A percentile compares a stretch with the other conserved stretches of the same genome.
phyloP scores from a whole-genome alignment of 2,329 filamentous ascomycete genomes.

The Neocucurbitaria cava region DNA sequence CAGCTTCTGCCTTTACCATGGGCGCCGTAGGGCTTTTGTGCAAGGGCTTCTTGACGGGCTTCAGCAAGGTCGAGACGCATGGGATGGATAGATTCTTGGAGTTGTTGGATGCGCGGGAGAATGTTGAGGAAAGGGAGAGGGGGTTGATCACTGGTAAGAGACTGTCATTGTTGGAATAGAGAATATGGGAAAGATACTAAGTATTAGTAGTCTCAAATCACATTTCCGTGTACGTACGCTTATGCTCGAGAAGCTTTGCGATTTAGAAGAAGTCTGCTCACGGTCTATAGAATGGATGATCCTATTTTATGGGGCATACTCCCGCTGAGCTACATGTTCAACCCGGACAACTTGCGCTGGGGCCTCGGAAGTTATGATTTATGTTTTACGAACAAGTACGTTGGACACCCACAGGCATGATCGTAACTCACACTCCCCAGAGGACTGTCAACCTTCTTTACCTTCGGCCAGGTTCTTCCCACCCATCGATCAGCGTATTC shows the following conservation, averaged over 20 bases:
- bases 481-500: constrained; percentile 85
- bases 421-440: constrained; percentile 54
- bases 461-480: constrained; percentile 85
- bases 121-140: constrained; percentile 70
- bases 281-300: constrained; percentile 77
- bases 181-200: constrained; percentile 19
- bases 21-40: constrained; percentile 74
- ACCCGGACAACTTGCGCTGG: constrained; percentile 82
- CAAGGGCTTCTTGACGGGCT: constrained; percentile 74
- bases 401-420: neutral
- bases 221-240: constrained; percentile 78
- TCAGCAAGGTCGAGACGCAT: constrained; percentile 77
- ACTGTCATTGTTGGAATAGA: neutral
- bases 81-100: constrained; percentile 79
- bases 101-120: constrained; percentile 74
- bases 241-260: constrained; percentile 6
- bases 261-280: constrained; percentile 19
- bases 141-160: constrained; percentile 81
- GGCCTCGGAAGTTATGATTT: constrained; percentile 92
- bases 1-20: constrained; percentile 77
- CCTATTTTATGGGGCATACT: constrained; percentile 92
- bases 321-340: constrained; percentile 74
- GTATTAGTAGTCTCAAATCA: constrained; percentile 77
- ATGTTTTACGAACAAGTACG: constrained; percentile 85
- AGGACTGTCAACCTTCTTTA: constrained; percentile 79